Base-by-base conservation (phyloP, 2,329 filamentous ascomycete genomes). In the Phialophora chinensis region DNA sequence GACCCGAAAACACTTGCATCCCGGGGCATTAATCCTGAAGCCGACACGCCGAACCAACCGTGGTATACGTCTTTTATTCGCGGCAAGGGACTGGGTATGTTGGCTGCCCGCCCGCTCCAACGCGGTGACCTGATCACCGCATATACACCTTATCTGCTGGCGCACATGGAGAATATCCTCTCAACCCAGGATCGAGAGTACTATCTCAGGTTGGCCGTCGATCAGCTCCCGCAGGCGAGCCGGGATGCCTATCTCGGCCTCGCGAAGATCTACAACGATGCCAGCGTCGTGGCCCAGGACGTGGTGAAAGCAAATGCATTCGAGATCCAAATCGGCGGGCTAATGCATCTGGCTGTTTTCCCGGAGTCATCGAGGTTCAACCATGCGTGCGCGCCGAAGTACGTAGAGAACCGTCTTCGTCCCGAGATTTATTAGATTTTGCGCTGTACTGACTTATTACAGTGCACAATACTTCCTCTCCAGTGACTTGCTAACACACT, bases 221-320 rank as follows among this genome's bases (percentile, higher is more conserved):
- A 63, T 8, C 65, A 70, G 35, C 64, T 71, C 3, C 69, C 69
- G 29, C n/a, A 31, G 2, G 44, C 57, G 25, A 70, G 67, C 42
- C 58, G 52, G 25, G 55, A 60, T 11, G 57, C 53, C 4, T 69
- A 65, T 44, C 57, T 66, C 47, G 53, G 47, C 50, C 64, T 68
- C 5, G 68, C 68, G 6, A 68, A 57, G 29, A 68, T 67, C 58
- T 71, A 68, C 25, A 42, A 62, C 52, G 60, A 69, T 25, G 61
- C 62, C 10, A 61, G 62, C 17, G 62, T 69, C 11, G 54, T 63
- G 44, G 60, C 60, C 4, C 69, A 71, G 59, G 69, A 70, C 62
- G 68, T 71, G 62, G 60, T 70, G 14, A 69, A 71, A 33, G 66
- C 69, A 12, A 71, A 71, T 57, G 60, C 63, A 2, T 71, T 71